Percentiles rank a stretch among this genome's conserved stretches.
Conservation (phyloP, 495 filamentous ascomycete species). For the Articulospora tetracladia region DNA sequence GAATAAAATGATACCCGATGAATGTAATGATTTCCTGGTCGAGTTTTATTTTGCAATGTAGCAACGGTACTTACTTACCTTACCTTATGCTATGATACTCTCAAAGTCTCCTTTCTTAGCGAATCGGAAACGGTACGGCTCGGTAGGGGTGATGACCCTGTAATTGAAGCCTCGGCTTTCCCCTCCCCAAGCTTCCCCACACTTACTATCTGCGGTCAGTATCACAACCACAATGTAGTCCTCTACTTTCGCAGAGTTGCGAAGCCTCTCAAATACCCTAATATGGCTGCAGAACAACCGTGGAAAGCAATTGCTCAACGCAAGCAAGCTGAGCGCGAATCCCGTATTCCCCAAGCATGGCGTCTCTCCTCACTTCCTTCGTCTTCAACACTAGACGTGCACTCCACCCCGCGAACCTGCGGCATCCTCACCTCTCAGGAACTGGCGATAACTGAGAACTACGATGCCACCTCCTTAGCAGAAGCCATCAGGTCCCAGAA, state of each 20-base stretch:
- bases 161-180: background rate
- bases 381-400: conserved; percentile 9
- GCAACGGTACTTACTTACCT: no score
- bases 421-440: conserved; percentile 35
- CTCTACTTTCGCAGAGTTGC: background rate
- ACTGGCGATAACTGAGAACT: conserved; percentile 46
- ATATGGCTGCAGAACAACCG: conserved; percentile 15
- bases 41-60: no score
- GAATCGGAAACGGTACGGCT: background rate
- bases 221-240: background rate
- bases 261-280: background rate
- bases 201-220: no score
- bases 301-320: conserved; percentile 33
- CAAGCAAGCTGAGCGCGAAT: conserved; percentile 42
- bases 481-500: conserved; percentile 29
- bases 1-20: background rate
- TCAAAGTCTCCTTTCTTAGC: background rate
- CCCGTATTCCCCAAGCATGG: conserved; percentile 47
- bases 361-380: conserved; percentile 20
- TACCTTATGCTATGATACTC: no score
- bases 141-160: no score
- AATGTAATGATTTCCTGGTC: no score
- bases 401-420: conserved; percentile 13
- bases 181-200: background rate
- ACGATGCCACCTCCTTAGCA: conserved; percentile 42